Evolutionary conservation across 257 asterid species (phyloP), one percentile per base, ranked within the genome.

Genomic region (Mitragyna speciosa): DNA sequence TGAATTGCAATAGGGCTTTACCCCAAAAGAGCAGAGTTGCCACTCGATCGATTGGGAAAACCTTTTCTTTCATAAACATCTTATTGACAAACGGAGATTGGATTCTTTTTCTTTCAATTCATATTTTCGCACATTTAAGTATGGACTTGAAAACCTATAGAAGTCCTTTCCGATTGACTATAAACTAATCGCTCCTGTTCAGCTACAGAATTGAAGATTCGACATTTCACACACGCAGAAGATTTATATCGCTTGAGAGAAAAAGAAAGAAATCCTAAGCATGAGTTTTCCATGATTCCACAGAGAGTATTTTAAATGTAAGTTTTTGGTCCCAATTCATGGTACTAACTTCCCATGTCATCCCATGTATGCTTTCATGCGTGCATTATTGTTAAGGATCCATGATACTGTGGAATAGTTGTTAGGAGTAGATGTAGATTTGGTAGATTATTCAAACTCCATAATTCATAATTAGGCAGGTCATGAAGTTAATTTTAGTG

Each of bases 381-480:
- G 63, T n/a, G 12, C 26, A 72, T 33, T 47, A 1, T 69, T 36
- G 3, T 6, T 12, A 36, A 36, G 39, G 39, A 9, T 49, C n/a
- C 63, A 16, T 6, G 30, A 20, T 3, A 73, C 7, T 17, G 52
- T 36, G 36, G 45, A 61, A 76, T 47, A 76, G 70, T 61, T 16
- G 79, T 76, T 76, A 52, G 48, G 66, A 75, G 79, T 75, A 43
- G 79, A 41, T 75, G 59, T 39, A 61, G 59, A 59, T 61, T 76
- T 61, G 72, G 79, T 76, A 41, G 71, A 76, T 43, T 76, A 22
- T 58, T 58, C 11, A 76, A 61, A 63, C 71, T 36, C 28, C 22
- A 9, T n/a, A n/a, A n/a, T n/a, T n/a, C n/a, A n/a, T n/a, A n/a
- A 9, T 61, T 58, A 20, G 28, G 28, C 6, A 16, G 39, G 39